Base-by-base conservation (phyloP, 2,329 filamentous ascomycete genomes). In the Sarocladium strictum region DNA sequence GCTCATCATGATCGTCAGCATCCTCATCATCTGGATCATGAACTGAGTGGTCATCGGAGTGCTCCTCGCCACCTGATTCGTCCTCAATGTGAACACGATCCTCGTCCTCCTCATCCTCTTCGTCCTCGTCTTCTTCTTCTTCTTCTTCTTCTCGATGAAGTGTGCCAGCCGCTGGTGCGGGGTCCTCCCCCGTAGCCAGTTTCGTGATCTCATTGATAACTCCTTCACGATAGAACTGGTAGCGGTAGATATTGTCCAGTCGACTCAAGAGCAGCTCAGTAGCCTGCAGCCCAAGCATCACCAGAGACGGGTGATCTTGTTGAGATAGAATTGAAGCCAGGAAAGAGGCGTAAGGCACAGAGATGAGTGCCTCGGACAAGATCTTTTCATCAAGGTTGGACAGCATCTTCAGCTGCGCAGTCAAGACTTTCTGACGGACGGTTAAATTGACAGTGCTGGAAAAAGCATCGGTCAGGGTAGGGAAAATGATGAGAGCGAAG, bases 331-430 rank as follows among this genome's bases (percentile, higher is more conserved):
- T 99, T 0, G 93, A 91, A 2, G 94, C 94, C 27, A 99, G 73
- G 67, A 96, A 97, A 0, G 95, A 99, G 2, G 94, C 91, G 69
- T 97, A 99, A 0, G 94, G 90, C 1, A 99, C 92, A 15, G 89
- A 83, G 24, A 87, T 87, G 27, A 99, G 73, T 9, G 93, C 88
- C 62, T 97, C 93, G 58, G 90, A 81, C 3, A 99, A 80, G 52
- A 99, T 90, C 35, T 81, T 78, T 41, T 84, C 85, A 62, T 97
- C 90, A n/a, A 99, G 74, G 60, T 97, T 96, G 12, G 91, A 96
- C 10, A 99, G 80, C 90, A 99, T 97, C 73, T 97, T 97, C 43
- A 97, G 75, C 65, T 99, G 94, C n/a, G 93, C 94, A 19, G 85
- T 90, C 32, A 99, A 78, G 2, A 99, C 94, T 71, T 96, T 97